Conservation (phyloP, 805 yeast species). For the Pichia nakasei region DNA sequence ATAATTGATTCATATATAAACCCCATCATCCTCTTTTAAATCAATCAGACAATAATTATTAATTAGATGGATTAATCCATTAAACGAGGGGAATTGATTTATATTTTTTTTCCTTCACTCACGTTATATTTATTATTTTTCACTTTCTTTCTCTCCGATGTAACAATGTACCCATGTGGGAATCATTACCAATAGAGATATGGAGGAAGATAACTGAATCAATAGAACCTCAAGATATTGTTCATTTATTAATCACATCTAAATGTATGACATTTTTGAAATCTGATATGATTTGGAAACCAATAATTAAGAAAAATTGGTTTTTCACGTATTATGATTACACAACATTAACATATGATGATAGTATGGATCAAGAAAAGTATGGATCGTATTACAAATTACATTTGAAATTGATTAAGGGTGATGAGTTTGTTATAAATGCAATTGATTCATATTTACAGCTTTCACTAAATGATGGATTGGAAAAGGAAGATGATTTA, state of each 20-base stretch:
- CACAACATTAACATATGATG: neutral
- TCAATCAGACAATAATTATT: too few species aligned
- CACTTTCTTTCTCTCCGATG: too few species aligned
- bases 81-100: too few species aligned
- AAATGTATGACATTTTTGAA: slow-evolving; percentile 5
- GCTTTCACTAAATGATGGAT: too few species aligned
- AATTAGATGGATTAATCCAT: too few species aligned
- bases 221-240: slow-evolving; percentile 10
- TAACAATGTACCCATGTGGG: neutral
- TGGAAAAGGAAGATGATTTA: too few species aligned
- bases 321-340: slow-evolving; percentile 3
- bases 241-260: slow-evolving; percentile 7
- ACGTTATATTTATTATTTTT: too few species aligned
- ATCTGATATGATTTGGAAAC: slow-evolving; percentile 16
- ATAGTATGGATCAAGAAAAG: neutral
- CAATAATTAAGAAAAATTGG: slow-evolving; percentile 4
- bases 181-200: slow-evolving; percentile 14
- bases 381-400: slow-evolving; percentile 2
- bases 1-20: too few species aligned
- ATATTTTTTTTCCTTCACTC: too few species aligned
- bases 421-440: neutral
- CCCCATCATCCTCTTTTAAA: too few species aligned
- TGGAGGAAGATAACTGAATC: slow-evolving; percentile 12
- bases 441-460: too few species aligned
- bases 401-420: slow-evolving; percentile 1